Base-by-base conservation (phyloP, 805 yeast species). In the Metschnikowia similis region DNA sequence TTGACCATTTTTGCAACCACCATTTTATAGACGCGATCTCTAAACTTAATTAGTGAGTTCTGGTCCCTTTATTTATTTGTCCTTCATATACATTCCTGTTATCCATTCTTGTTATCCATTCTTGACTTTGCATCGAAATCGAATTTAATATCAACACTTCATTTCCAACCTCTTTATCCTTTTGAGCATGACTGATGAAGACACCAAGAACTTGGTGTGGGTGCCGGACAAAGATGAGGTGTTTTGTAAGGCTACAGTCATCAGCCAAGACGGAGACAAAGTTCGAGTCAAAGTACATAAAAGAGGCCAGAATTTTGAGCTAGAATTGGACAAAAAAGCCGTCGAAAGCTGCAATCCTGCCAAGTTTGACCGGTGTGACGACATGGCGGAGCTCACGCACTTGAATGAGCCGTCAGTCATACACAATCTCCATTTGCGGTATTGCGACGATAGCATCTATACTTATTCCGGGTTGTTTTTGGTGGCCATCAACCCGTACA, bases 381-480 rank as follows among this genome's bases (percentile, higher is more conserved):
- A 94, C 61, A 89, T 94, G 91, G 98, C 98, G 0, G 96, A 91
- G 58, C 75, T 94, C 55, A 94, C 99, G 0, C 89, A 85, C 66
- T 74, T 94, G 53, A 94, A 92, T 65, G 99, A 94, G 64, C 96
- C 99, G 0, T 87, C 96, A 0, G 98, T 94, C n/a, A 79, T 94
- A 8, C 78, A 89, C 68, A 94, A 94, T 64, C 67, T 94, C 54
- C 80, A 83, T 57, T 70, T 84, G 45, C 79, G 99, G 59, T 94
- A 91, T 67, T 65, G 71, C 51, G 85, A 84, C 54, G 95, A 89
- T 64, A 63, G 79, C 60, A 91, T 94, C 45, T 89, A 92, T 69
- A 94, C 99, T 0, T 90, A 90, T 64, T 91, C 97, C 0, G 99
- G 99, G 5, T 78, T 94, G 7, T 94, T 94, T 61, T 74, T 94